phyloP scores from a whole-genome alignment of 2,329 filamentous ascomycete species.

The Stagonosporopsis chrysanthemi region DNA sequence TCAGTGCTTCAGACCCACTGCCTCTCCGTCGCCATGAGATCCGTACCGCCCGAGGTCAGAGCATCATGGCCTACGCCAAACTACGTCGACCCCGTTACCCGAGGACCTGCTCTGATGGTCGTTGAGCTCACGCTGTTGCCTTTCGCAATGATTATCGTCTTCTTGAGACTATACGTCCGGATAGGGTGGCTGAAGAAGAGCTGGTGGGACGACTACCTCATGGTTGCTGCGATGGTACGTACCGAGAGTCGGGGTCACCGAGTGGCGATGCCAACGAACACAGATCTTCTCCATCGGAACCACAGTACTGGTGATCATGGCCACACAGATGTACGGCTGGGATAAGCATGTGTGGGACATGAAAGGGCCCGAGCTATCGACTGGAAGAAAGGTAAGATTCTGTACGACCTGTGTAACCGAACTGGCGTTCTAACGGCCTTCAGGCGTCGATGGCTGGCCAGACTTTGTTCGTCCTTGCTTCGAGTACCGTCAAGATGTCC shows the following conservation, averaged over 20 bases:
- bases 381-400: slow-evolving; percentile 43
- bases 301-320: slow-evolving; percentile 45
- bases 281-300: slow-evolving; percentile 45
- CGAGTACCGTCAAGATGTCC: slow-evolving; percentile 49
- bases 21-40: slow-evolving; percentile 39
- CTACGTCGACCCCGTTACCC: slow-evolving; percentile 53
- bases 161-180: slow-evolving; percentile 46
- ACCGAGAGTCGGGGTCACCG: slow-evolving; percentile 15
- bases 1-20: slow-evolving; percentile 23
- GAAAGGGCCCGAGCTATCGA: slow-evolving; percentile 37
- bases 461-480: slow-evolving; percentile 49
- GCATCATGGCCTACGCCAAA: slow-evolving; percentile 53
- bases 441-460: slow-evolving; percentile 51
- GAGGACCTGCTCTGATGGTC: slow-evolving; percentile 54
- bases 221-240: slow-evolving; percentile 48
- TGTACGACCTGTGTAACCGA: slow-evolving; percentile 27
- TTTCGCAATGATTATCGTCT: slow-evolving; percentile 46
- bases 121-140: slow-evolving; percentile 48
- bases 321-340: slow-evolving; percentile 50
- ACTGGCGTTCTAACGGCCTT: slow-evolving; percentile 29
- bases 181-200: slow-evolving; percentile 48
- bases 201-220: slow-evolving; percentile 51
- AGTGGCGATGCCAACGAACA: slow-evolving; percentile 27
- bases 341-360: slow-evolving; percentile 50
- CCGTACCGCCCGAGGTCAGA: slow-evolving; percentile 45